Evolutionary conservation across 306 rosid species (phyloP).

Genomic region (Lotus japonicus): DNA sequence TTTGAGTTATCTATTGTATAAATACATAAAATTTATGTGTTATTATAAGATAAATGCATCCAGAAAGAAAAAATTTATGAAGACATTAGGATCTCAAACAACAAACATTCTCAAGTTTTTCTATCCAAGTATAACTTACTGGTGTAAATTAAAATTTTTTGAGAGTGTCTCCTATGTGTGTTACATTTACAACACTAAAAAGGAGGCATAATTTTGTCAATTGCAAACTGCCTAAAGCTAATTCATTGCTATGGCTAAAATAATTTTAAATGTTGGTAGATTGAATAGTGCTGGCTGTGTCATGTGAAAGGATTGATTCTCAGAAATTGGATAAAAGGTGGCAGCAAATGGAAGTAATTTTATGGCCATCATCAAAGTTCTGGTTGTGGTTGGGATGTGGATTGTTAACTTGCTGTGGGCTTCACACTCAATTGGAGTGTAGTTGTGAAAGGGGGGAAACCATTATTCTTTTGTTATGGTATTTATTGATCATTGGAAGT

Average conservation of each 20-base stretch:
- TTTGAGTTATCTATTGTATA: slow-evolving; percentile 2
- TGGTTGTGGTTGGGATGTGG: slow-evolving; percentile 8
- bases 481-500: neutral
- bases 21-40: neutral
- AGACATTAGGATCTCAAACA: slow-evolving; percentile 1
- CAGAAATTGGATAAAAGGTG: neutral
- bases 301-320: neutral
- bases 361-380: neutral
- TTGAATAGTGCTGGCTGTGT: neutral
- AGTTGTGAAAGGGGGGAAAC: neutral
- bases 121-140: neutral
- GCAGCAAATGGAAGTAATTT: neutral
- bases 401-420: neutral
- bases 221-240: neutral
- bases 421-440: neutral
- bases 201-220: neutral
- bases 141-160: neutral
- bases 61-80: neutral
- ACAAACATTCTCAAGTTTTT: neutral
- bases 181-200: neutral
- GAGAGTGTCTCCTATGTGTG: neutral
- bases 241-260: neutral
- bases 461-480: neutral
- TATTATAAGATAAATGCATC: neutral
- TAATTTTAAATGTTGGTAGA: neutral